Evolutionary conservation across 2,329 filamentous ascomycete genomes (phyloP).

Genomic region (Chrysoporthe cubensis): DNA sequence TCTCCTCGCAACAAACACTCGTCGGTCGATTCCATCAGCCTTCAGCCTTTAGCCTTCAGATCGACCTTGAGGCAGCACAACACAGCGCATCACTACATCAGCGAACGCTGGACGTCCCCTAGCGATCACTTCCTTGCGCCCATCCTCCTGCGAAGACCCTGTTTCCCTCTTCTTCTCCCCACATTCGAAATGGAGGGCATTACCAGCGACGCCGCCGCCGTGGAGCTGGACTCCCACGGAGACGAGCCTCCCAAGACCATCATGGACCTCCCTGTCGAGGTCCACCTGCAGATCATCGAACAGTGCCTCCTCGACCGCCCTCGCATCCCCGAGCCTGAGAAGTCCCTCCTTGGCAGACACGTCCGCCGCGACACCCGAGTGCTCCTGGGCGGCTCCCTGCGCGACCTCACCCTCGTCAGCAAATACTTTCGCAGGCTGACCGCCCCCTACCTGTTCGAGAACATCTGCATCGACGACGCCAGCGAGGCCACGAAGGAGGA

Average conservation of each 20-base stretch:
- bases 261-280: slow-evolving; percentile 24
- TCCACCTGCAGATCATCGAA: slow-evolving; percentile 19
- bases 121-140: too few species aligned
- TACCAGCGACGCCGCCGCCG: not conserved
- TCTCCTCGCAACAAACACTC: too few species aligned
- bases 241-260: not conserved
- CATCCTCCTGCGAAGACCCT: not conserved
- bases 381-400: slow-evolving; percentile 16
- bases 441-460: slow-evolving; percentile 15
- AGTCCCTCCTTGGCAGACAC: not conserved
- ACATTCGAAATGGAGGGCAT: slow-evolving; percentile 8
- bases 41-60: not conserved
- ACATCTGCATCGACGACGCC: slow-evolving; percentile 22
- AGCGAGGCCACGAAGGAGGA: slow-evolving; percentile 16
- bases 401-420: slow-evolving; percentile 23
- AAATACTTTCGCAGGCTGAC: slow-evolving; percentile 22
- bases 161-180: too few species aligned
- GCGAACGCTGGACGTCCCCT: too few species aligned
- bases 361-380: not conserved
- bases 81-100: too few species aligned
- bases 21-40: too few species aligned
- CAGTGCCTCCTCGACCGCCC: slow-evolving; percentile 1
- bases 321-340: not conserved
- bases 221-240: not conserved
- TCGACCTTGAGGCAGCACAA: not conserved